These are phyloP conservation scores for Heliamphora pulchella DNA, from an alignment of 179 eudicot species.

Conservation along the genomic window DNA sequence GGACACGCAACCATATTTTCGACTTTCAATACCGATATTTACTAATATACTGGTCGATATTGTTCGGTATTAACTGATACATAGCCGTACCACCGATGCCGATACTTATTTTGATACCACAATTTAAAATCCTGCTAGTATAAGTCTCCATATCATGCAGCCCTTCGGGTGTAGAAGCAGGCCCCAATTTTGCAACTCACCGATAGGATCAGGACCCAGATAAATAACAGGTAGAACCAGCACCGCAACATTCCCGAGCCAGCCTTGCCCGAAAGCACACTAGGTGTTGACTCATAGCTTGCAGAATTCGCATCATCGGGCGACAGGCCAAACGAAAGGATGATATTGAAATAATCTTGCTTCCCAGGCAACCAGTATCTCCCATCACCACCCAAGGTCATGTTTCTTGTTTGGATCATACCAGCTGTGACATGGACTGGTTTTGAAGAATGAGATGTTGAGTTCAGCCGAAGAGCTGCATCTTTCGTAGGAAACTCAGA, in stretches of 20 bases:
- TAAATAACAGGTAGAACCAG: constrained; percentile 39
- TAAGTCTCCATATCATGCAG: constrained; percentile 1
- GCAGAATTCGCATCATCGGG: constrained; percentile 22
- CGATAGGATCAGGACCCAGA: constrained; percentile 48
- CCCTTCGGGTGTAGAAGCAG: constrained; percentile 46
- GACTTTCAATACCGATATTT: too few species aligned
- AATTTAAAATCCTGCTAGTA: too few species aligned
- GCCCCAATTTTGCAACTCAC: constrained; percentile 54
- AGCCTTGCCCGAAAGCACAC: constrained; percentile 36
- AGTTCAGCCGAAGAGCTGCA: constrained; percentile 34
- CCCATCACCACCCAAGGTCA: constrained; percentile 21
- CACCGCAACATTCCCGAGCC: constrained; percentile 34
- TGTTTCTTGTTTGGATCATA: constrained; percentile 52
- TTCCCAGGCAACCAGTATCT: constrained; percentile 49
- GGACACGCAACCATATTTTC: too few species aligned
- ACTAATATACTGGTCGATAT: too few species aligned
- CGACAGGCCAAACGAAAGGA: constrained; percentile 55
- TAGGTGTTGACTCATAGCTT: constrained; percentile 23
- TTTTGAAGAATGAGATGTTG: constrained; percentile 47
- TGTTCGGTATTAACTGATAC: too few species aligned
- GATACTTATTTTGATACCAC: too few species aligned
- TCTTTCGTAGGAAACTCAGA: constrained; percentile 67
- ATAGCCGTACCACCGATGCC: too few species aligned
- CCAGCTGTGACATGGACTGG: constrained; percentile 68
- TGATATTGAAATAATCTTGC: constrained; percentile 40